Evolutionary conservation across 1,284 basidiomycete species (phyloP), one percentile per base, ranked within the genome.

Genomic region (Moesziomyces parantarcticus): DNA sequence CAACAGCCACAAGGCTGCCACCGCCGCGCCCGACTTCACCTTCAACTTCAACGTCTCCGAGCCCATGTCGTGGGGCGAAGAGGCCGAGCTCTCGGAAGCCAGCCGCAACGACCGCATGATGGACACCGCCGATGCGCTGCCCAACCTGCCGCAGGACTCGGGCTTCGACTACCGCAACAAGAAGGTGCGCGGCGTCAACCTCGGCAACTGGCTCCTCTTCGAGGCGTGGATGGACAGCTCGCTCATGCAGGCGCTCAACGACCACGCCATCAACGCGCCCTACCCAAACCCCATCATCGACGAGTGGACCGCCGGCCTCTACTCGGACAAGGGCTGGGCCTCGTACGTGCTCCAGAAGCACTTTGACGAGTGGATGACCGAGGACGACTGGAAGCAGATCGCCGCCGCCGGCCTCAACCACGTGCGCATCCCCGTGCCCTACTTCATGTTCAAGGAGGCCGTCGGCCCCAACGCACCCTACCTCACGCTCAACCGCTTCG

Each of bases 401-500:
- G 58, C 54, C 26, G 69, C 51, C 18, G 64, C 56, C 26, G 62
- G 64, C 46, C 62, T 80, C 63, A 80, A 93, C 83, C 92, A 93
- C 83, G 91, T 94, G 65, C 89, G 94, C 39, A 85, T 97, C 40
- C 94, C 94, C 4, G 92, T 97, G 65, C 92, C 92, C 36, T 93
- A 91, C 84, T 83, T 80, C 56, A 62, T 74, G 53, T 97, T 94
- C 93, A 93, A 92, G 3, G 93, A 92, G 76, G 92, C 94, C 54
- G 89, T 92, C 22, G 88, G 88, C n/a, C 86, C 86, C 9, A 92
- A 91, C 16, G 93, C 96, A 76, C 93, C 93, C 1, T 97, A 89
- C 85, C 89, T 93, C 71, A 89, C 90, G 85, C 92, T 93, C 23
- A 91, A 92, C 83, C 92, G 91, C 84, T 75, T 75, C 54, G 76